Evolutionary conservation across 768 basidiomycete species (phyloP).

Genomic region (Albatrellus ellisii): DNA sequence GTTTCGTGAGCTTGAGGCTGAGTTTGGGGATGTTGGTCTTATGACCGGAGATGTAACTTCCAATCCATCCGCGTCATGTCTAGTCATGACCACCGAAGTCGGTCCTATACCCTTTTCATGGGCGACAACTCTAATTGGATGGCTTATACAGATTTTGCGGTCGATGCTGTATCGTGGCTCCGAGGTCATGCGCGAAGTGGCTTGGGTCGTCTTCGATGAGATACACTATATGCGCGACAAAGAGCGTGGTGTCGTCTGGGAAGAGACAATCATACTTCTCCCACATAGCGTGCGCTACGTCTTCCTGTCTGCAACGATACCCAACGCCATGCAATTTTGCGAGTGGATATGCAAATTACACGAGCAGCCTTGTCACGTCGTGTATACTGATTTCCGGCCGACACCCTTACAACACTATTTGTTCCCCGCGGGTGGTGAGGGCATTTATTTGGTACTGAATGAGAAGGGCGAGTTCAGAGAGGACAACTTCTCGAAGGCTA

Average conservation of each 20-base stretch:
- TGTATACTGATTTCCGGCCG: conserved; percentile 98
- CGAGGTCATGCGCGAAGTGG: conserved; percentile 99
- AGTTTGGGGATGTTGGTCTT: conserved; percentile 95
- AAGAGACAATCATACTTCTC: conserved; percentile 95
- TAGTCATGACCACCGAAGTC: conserved; percentile 99
- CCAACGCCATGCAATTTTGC: conserved; percentile 98
- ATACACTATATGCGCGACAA: conserved; percentile 99
- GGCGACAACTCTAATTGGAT: neutral
- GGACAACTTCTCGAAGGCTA: conserved; percentile 95
- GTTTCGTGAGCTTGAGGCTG: conserved; percentile 93
- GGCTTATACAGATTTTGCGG: conserved; percentile 65
- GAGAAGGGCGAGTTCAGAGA: conserved; percentile 96
- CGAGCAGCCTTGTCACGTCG: conserved; percentile 96
- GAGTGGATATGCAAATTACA: conserved; percentile 98
- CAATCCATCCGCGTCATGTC: conserved; percentile 90
- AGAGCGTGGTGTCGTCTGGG: conserved; percentile 99
- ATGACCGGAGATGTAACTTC: conserved; percentile 99
- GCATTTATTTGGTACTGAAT: conserved; percentile 97
- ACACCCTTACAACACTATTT: conserved; percentile 97
- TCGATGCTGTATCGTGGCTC: conserved; percentile 99
- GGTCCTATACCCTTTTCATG: conserved; percentile 12
- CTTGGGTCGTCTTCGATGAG: conserved; percentile 99
- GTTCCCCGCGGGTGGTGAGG: conserved; percentile 93
- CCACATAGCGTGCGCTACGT: conserved; percentile 96
- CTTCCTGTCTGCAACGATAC: conserved; percentile 97